Evolutionary conservation across 441 rosid genomes (phyloP).

Genomic region (Pelargonium exstipulatum): DNA sequence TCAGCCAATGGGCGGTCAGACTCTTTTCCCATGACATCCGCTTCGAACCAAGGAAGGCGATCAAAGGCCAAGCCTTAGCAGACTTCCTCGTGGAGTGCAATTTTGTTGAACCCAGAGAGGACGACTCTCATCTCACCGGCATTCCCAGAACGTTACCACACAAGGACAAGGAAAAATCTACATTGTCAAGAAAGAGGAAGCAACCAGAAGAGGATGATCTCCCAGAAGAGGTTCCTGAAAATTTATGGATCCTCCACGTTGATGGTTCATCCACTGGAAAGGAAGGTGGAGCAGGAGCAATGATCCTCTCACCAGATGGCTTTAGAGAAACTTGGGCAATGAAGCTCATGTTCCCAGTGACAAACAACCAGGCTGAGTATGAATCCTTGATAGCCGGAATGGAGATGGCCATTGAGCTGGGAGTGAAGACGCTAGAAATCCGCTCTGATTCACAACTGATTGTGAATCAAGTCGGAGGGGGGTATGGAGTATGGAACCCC

Average conservation of each 20-base stretch:
- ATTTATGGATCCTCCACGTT: neutral
- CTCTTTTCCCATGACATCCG: too few species aligned
- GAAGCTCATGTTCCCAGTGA: neutral
- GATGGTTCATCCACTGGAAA: neutral
- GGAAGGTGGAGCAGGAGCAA: neutral
- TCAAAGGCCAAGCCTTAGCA: neutral
- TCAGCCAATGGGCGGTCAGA: neutral
- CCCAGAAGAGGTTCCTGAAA: too few species aligned
- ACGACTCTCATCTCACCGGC: too few species aligned
- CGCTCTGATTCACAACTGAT: neutral
- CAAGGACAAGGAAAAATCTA: too few species aligned
- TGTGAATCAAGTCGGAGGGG: neutral
- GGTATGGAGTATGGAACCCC: neutral
- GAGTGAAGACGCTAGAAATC: neutral
- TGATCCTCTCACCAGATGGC: neutral
- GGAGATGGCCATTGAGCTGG: neutral
- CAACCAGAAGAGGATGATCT: too few species aligned
- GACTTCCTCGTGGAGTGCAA: neutral
- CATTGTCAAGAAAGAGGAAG: too few species aligned
- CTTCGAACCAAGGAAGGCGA: neutral
- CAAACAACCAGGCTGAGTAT: neutral
- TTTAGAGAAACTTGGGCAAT: neutral
- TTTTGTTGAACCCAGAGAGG: too few species aligned
- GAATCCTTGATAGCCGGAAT: neutral
- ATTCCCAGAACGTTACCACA: too few species aligned